Percentiles rank a stretch among this genome's conserved stretches.
phyloP scores from a whole-genome alignment of 495 filamentous ascomycete species.

The Aspergillus egyptiacus region DNA sequence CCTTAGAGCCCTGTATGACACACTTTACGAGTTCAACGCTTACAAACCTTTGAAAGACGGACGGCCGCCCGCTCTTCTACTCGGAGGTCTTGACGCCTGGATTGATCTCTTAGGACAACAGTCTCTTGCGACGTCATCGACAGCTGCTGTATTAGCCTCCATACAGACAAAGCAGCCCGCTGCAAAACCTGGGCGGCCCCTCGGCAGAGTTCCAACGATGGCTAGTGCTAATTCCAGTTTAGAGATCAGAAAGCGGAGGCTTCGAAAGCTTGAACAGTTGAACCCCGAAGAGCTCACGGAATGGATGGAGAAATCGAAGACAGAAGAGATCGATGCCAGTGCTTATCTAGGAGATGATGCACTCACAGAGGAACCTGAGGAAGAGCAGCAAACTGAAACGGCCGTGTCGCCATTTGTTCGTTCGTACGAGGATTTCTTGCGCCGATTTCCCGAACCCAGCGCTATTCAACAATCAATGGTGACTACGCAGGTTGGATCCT shows the following conservation, averaged over 20 bases:
- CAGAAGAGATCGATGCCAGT: constrained; percentile 45
- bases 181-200: constrained; percentile 40
- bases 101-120: constrained; percentile 66
- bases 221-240: constrained; percentile 48
- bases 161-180: constrained; percentile 34
- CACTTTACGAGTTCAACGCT: constrained; percentile 75
- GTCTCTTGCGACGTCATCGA: constrained; percentile 55
- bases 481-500: constrained; percentile 25
- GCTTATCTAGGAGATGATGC: constrained; percentile 38
- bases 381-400: constrained; percentile 29
- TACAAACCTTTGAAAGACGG: constrained; percentile 62
- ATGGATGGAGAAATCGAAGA: constrained; percentile 55
- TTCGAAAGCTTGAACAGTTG: constrained; percentile 53
- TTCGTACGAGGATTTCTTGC: constrained; percentile 68
- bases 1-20: constrained; percentile 65
- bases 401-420: constrained; percentile 42
- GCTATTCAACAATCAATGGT: constrained; percentile 73
- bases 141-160: constrained; percentile 44
- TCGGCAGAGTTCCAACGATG: constrained; percentile 46
- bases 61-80: constrained; percentile 65
- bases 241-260: constrained; percentile 48
- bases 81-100: constrained; percentile 84
- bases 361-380: constrained; percentile 33
- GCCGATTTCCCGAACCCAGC: constrained; percentile 72
- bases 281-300: constrained; percentile 55